Evolutionary conservation across 495 filamentous ascomycete species (phyloP).

Genomic region (Tricharina praecox): DNA sequence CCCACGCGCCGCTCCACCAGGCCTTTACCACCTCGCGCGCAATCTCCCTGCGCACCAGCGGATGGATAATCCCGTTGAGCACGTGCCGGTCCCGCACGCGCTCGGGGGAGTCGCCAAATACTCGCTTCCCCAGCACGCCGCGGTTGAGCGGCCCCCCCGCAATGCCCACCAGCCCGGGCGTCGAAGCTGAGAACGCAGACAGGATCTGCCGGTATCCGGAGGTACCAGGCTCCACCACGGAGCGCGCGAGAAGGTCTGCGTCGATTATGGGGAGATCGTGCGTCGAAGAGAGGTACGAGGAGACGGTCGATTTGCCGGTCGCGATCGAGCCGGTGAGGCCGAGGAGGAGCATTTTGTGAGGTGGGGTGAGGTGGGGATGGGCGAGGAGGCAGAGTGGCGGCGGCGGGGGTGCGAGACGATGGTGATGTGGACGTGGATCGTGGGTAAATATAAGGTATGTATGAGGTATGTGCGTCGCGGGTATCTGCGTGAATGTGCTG

Average conservation of each 20-base stretch:
- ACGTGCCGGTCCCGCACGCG: conserved; percentile 47
- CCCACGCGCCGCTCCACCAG: conserved; percentile 60
- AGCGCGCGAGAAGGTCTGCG: conserved; percentile 75
- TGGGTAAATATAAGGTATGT: too few relatives aligned
- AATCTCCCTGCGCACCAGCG: conserved; percentile 62
- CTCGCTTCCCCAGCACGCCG: conserved; percentile 62
- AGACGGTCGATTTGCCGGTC: conserved; percentile 95
- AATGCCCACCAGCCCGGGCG: conserved; percentile 64
- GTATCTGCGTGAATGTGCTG: too few relatives aligned
- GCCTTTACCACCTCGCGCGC: conserved; percentile 39
- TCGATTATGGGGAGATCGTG: conserved; percentile 87
- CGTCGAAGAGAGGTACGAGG: conserved; percentile 53
- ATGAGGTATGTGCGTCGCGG: too few relatives aligned
- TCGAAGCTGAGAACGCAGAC: conserved; percentile 55
- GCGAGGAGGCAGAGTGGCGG: too few relatives aligned
- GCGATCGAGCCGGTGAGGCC: conserved; percentile 95
- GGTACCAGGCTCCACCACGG: conserved; percentile 83
- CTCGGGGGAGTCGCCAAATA: conserved; percentile 60
- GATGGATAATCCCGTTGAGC: conserved; percentile 84
- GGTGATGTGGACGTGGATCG: too few relatives aligned
- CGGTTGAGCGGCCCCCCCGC: conserved; percentile 61
- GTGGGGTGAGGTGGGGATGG: conserved; percentile 12
- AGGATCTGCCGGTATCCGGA: conserved; percentile 65
- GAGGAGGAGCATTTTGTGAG: conserved; percentile 87
- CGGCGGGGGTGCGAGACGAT: background rate